Base-by-base conservation (phyloP, 116 monocot genomes). In the Cymodocea nodosa region DNA sequence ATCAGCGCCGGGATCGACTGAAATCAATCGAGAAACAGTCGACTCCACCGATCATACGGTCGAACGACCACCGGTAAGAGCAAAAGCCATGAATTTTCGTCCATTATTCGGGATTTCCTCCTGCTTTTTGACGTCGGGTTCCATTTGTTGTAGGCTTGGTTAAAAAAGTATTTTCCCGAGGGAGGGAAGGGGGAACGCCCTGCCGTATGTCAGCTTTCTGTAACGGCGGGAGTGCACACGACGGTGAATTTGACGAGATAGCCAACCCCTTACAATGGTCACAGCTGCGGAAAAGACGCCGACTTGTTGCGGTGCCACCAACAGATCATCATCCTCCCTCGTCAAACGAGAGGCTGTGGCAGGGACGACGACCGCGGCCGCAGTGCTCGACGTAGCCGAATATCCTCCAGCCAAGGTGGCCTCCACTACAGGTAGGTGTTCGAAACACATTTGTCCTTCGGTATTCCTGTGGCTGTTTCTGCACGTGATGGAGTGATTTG, bases 221-320 rank as follows among this genome's bases (percentile, higher is more conserved):
- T 52, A 77, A 72, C 61, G 84, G 67, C 52, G 68, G 72, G 53
- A 60, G 69, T 30, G 30, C 30, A 49, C 70, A 79, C 75, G 72
- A 78, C 81, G 80, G 82, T 64, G 82, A 70, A 78, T 73, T 76
- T 65, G 78, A 76, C 56, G 84, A 89, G 87, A 80, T 87, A 23
- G 83, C 76, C 18, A 89, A 94, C 75, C 89, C 94, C 10, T 23
- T 81, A 57, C 94, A 94, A 89, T 94, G 94, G 94, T 87, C 94
- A 51, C 94, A 94, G 71, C 89, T 94, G 18, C 74, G 89, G 94
- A 89, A 94, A 89, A 94, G 73, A 71, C 82, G 89, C 75, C 89
- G 94, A 54, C 80, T 23, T 83, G 83, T 78, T 84, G 94, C 58
- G 52, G 16, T 56, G 59, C 8, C 44, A 44, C 5, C 9, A 44